Evolutionary conservation across 1,284 basidiomycete species (phyloP).

Genomic region (Amylostereum chailletii): DNA sequence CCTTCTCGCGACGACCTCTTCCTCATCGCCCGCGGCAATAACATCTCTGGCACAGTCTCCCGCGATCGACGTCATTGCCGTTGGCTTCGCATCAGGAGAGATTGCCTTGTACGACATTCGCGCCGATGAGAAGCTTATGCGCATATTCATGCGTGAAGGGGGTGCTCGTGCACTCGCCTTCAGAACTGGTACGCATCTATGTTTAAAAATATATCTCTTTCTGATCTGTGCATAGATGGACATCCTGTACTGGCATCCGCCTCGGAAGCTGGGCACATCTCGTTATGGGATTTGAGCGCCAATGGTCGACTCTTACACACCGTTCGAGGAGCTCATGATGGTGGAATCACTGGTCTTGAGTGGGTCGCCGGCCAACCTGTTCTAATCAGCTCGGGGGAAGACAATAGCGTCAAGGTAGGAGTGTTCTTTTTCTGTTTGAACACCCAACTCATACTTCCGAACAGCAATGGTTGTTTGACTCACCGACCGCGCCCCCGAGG

Average conservation of each 20-base stretch:
- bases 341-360: conserved; percentile 69
- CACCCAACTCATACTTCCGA: background rate
- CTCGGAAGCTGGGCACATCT: conserved; percentile 81
- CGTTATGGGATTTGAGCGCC: conserved; percentile 84
- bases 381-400: conserved; percentile 79
- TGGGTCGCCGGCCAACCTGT: conserved; percentile 91
- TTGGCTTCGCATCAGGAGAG: conserved; percentile 85
- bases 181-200: conserved; percentile 60
- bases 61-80: conserved; percentile 90
- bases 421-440: background rate
- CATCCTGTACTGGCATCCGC: conserved; percentile 80
- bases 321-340: conserved; percentile 81
- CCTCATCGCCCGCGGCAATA: conserved; percentile 46
- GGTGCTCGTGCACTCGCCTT: conserved; percentile 74
- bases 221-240: conserved; percentile 47
- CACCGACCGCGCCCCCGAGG: conserved; percentile 77
- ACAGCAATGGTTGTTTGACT: conserved; percentile 98
- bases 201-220: background rate
- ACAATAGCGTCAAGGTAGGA: conserved; percentile 86
- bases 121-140: conserved; percentile 82
- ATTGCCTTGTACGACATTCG: conserved; percentile 87
- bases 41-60: conserved; percentile 86
- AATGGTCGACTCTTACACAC: conserved; percentile 79
- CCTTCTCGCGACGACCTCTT: conserved; percentile 41
- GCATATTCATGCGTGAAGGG: conserved; percentile 83